These are phyloP conservation scores for Aaosphaeria arxii DNA, from an alignment of 2,329 filamentous ascomycete genomes.

Conservation along the genomic window DNA sequence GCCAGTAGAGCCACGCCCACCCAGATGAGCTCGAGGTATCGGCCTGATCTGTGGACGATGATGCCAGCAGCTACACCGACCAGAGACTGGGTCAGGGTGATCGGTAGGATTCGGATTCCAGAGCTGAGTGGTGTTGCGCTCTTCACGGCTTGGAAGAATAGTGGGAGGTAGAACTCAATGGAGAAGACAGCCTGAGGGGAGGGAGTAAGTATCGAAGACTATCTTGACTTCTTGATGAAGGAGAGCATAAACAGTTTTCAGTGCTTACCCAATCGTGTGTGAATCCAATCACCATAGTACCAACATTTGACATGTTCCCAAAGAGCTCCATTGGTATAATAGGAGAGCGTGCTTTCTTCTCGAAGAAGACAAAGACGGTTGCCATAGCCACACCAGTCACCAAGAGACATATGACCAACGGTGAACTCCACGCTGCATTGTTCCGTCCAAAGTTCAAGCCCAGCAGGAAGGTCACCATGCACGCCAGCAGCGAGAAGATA, in stretches of 20 bases:
- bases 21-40: conserved; percentile 23
- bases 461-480: conserved; percentile 55
- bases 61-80: conserved; percentile 44
- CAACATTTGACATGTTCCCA: conserved; percentile 54
- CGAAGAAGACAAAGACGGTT: conserved; percentile 64
- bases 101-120: conserved; percentile 56
- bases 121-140: conserved; percentile 56
- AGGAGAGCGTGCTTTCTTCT: conserved; percentile 70
- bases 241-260: not conserved
- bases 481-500: conserved; percentile 7
- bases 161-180: conserved; percentile 63
- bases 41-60: conserved; percentile 36
- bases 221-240: not conserved
- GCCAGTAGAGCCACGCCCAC: conserved; percentile 9
- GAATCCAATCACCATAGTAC: conserved; percentile 47
- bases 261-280: not conserved
- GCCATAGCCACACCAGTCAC: conserved; percentile 64
- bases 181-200: conserved; percentile 45
- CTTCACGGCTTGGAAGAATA: conserved; percentile 67
- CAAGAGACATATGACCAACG: conserved; percentile 69
- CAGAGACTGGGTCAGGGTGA: conserved; percentile 40
- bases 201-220: conserved; percentile 35
- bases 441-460: conserved; percentile 78
- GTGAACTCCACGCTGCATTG: conserved; percentile 66
- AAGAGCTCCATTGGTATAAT: conserved; percentile 74